A percentile compares a stretch with the other conserved stretches of the same genome.
Evolutionary conservation across 805 yeast species (phyloP).

Genomic region (Starmerella kuoi): DNA sequence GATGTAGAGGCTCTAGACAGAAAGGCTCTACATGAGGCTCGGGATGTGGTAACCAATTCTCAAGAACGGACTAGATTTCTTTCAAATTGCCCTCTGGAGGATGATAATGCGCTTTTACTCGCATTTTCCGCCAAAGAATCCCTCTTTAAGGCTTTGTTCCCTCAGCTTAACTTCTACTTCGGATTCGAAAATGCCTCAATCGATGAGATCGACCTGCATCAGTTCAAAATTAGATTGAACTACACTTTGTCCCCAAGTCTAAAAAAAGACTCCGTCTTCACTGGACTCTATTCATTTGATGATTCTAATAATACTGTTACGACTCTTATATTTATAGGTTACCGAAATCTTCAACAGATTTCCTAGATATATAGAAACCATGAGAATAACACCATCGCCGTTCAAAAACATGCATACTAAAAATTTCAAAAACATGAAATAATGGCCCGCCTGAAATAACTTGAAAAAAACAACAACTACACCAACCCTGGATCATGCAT

Average conservation of each 20-base stretch:
- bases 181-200: slow-evolving; percentile 13
- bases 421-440: too few species aligned
- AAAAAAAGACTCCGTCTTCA: not conserved
- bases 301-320: not conserved
- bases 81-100: not conserved
- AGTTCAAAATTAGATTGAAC: not conserved
- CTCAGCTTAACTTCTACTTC: slow-evolving; percentile 2
- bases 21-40: not conserved
- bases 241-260: not conserved
- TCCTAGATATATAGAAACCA: too few species aligned
- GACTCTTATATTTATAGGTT: not conserved
- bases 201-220: not conserved
- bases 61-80: not conserved
- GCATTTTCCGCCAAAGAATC: slow-evolving; percentile 15
- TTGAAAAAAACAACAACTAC: too few species aligned
- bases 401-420: too few species aligned
- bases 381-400: too few species aligned
- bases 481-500: too few species aligned
- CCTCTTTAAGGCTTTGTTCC: slow-evolving; percentile 13
- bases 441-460: too few species aligned
- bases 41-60: not conserved
- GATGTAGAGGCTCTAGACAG: slow-evolving; percentile 9
- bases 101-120: not conserved
- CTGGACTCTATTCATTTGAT: not conserved
- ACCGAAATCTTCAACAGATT: not conserved